Base-by-base conservation (phyloP, 495 filamentous ascomycete genomes). In the Chaetomium fimeti region DNA sequence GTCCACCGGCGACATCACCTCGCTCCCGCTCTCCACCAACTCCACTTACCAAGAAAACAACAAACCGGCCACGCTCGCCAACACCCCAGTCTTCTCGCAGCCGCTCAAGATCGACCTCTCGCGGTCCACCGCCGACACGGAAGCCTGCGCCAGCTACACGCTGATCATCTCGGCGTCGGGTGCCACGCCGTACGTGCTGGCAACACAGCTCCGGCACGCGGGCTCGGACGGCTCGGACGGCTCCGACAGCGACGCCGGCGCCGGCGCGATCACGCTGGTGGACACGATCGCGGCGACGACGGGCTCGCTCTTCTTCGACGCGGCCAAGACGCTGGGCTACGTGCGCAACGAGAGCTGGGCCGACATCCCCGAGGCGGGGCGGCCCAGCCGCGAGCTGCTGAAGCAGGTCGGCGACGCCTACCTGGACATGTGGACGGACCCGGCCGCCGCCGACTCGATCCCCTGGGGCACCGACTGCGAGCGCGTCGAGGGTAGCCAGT, bases 341-440 rank as follows among this genome's bases (percentile, higher is more conserved):
- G 74, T 81, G 60, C 66, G 75, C 53, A 68, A 72, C 47, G 78
- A 82, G 68, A 72, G 72, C 67, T 82, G 80, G 80, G 64, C 59
- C 5, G 64, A 71, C 6, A 63, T 80, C 18, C 42, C 53, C 1
- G 64, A 71, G 0, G 71, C 61, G 3, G 58, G 58, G 18, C 67
- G 74, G 1, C 71, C 70, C 1, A 68, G 58, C 20, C 71, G 80
- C 18, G 77, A 79, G 0, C 57, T 78, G 62, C 73, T 83, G 32
- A 77, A 75, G 65, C 69, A 76, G 27, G 75, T 76, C 0, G 79
- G 75, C 11, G 80, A 83, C 49, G 78, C 74, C 2, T 82, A 82
- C 56, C 71, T 83, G 2, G 80, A 83, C 51, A 79, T 83, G 77
- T 81, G 78, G 78, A 81, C 76, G 2, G 78, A 79, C 70, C 69